These are phyloP conservation scores for Citrus sp. DNA, from an alignment of 345 rosid species.

Conservation along the genomic window DNA sequence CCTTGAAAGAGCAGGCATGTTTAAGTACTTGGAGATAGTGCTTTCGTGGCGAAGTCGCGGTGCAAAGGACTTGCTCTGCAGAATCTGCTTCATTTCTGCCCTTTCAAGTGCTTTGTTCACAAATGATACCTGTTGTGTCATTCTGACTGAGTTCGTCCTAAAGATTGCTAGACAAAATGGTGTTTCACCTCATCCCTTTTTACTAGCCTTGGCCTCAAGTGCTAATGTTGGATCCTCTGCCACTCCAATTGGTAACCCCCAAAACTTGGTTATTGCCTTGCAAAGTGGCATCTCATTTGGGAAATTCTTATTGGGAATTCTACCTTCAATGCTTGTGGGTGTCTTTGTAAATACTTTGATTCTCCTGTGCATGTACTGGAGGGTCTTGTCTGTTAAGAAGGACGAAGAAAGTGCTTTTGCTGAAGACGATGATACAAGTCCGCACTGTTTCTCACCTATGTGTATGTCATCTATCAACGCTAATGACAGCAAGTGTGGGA, in stretches of 20 bases:
- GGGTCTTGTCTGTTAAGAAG: background rate
- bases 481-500: background rate
- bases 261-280: conserved; percentile 3
- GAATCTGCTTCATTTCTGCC: conserved; percentile 5
- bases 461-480: background rate
- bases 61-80: conserved; percentile 1
- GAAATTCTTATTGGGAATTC: background rate
- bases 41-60: conserved; percentile 2
- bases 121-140: background rate
- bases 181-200: background rate
- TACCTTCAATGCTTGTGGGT: conserved; percentile 10
- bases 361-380: conserved; percentile 5
- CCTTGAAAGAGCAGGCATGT: conserved; percentile 5
- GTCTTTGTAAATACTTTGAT: background rate
- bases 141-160: background rate
- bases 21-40: background rate
- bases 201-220: conserved; percentile 8
- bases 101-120: conserved; percentile 6
- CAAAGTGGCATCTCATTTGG: conserved; percentile 3
- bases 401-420: background rate
- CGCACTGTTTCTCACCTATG: background rate
- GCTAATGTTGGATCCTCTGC: conserved; percentile 4
- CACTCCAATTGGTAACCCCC: conserved; percentile 14
- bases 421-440: background rate
- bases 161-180: background rate